phyloP scores from a whole-genome alignment of 768 basidiomycete genomes.

The Tephrocybe sp. region DNA sequence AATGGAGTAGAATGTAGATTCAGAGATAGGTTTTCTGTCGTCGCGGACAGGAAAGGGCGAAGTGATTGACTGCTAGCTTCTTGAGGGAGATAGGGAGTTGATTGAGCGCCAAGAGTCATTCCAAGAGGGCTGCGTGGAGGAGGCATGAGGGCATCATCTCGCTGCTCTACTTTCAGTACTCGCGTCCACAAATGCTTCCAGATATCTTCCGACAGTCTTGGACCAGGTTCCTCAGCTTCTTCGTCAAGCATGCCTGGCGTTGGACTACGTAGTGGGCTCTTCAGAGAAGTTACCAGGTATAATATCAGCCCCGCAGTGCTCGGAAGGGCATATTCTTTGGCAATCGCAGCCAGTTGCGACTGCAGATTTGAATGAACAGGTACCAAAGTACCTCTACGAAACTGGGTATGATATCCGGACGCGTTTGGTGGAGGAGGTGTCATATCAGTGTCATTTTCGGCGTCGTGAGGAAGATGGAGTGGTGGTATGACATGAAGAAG shows the following conservation, averaged over 20 bases:
- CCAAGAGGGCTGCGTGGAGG: conserved; percentile 38
- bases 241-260: conserved; percentile 20
- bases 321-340: conserved; percentile 90
- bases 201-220: conserved; percentile 80
- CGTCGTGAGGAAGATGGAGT: conserved; percentile 62
- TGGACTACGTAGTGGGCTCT: conserved; percentile 14
- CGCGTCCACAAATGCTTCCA: conserved; percentile 87
- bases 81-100: conserved; percentile 39
- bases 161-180: conserved; percentile 59
- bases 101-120: conserved; percentile 38
- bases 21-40: conserved; percentile 32
- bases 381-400: conserved; percentile 82
- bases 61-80: conserved; percentile 29
- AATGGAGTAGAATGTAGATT: conserved; percentile 33
- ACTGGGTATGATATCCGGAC: conserved; percentile 76
- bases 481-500: conserved; percentile 87
- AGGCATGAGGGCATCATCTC: conserved; percentile 38
- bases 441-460: conserved; percentile 44
- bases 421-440: conserved; percentile 53
- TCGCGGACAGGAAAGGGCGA: conserved; percentile 47
- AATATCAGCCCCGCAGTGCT: conserved; percentile 80
- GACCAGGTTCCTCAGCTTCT: conserved; percentile 60
- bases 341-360: conserved; percentile 81
- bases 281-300: conserved; percentile 58
- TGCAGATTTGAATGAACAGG: conserved; percentile 83